These are phyloP conservation scores for Colletotrichum tofieldiae DNA, from an alignment of 2,329 filamentous ascomycete genomes.

Conservation along the genomic window DNA sequence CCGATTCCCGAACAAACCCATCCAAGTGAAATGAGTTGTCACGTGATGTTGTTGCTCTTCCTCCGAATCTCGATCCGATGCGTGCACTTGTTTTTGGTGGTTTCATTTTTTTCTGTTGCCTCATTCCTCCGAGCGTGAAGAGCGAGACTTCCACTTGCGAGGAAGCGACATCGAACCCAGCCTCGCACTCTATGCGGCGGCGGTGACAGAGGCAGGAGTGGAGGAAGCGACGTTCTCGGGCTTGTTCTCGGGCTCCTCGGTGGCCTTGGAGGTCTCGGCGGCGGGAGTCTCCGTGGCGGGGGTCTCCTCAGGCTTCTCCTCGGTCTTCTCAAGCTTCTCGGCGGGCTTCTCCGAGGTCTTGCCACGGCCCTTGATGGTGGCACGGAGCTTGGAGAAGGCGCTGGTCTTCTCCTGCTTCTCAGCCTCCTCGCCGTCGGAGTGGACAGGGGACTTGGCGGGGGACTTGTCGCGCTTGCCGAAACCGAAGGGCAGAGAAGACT, in stretches of 20 bases:
- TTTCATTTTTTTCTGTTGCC: constrained; percentile 7
- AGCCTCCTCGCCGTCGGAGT: constrained; percentile 72
- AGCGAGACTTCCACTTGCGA: constrained; percentile 32
- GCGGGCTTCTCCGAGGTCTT: constrained; percentile 59
- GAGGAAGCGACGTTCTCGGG: constrained; percentile 58
- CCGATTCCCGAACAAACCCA: constrained; percentile 63
- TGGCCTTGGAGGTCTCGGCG: constrained; percentile 50
- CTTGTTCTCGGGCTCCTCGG: constrained; percentile 59
- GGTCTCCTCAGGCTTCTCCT: constrained; percentile 48
- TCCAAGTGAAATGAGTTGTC: constrained; percentile 41
- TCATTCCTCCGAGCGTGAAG: constrained; percentile 23
- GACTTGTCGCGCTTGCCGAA: constrained; percentile 72
- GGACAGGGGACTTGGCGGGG: constrained; percentile 65
- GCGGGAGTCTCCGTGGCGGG: constrained; percentile 48
- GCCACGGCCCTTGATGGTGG: constrained; percentile 66
- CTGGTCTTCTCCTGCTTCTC: constrained; percentile 70
- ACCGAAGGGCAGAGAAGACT: constrained; percentile 82
- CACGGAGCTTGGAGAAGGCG: constrained; percentile 73
- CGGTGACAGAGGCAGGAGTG: constrained; percentile 63
- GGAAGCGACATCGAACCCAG: constrained; percentile 14
- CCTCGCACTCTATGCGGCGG: constrained; percentile 63
- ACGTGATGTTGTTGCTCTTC: constrained; percentile 39
- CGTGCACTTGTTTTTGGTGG: constrained; percentile 32
- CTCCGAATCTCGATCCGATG: constrained; percentile 39
- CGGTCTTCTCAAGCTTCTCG: constrained; percentile 49